These are phyloP conservation scores for Chimonanthus praecox DNA, from an alignment of 164 flowering plant genomes.

Conservation along the genomic window DNA sequence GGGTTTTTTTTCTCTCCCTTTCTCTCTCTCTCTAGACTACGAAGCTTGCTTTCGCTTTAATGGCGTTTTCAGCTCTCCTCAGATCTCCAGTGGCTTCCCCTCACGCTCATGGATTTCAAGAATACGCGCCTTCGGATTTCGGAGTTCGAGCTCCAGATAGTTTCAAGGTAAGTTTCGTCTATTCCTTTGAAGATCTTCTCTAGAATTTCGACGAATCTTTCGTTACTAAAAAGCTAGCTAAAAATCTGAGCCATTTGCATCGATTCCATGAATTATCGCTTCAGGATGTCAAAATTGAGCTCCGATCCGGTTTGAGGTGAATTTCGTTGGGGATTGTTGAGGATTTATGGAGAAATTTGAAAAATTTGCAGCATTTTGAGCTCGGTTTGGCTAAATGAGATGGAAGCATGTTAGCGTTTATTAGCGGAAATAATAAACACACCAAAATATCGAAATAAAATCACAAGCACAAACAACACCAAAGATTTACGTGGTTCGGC, in stretches of 20 bases:
- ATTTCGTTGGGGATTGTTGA: no score
- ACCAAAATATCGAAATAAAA: not conserved
- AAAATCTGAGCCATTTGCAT: no score
- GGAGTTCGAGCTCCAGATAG: conserved; percentile 5
- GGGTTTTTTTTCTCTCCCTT: not conserved
- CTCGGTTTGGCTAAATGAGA: not conserved
- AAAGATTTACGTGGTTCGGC: not conserved
- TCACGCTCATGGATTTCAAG: not conserved
- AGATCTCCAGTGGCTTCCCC: conserved; percentile 8
- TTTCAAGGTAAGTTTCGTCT: not conserved
- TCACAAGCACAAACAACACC: not conserved
- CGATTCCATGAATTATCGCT: not conserved
- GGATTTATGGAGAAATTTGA: no score
- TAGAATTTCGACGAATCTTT: not conserved
- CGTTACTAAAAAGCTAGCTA: no score
- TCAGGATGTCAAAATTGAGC: not conserved
- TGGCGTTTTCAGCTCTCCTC: conserved; percentile 8
- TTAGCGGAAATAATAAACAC: no score
- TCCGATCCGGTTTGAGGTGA: not conserved
- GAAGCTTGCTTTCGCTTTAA: not conserved
- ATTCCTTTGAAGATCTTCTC: not conserved
- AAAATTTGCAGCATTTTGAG: not conserved
- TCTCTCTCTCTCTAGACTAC: not conserved
- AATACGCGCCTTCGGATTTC: conserved; percentile 1
- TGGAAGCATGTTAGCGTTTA: not conserved